phyloP scores from a whole-genome alignment of 768 basidiomycete species.

The Calocybe gangraenosa region DNA sequence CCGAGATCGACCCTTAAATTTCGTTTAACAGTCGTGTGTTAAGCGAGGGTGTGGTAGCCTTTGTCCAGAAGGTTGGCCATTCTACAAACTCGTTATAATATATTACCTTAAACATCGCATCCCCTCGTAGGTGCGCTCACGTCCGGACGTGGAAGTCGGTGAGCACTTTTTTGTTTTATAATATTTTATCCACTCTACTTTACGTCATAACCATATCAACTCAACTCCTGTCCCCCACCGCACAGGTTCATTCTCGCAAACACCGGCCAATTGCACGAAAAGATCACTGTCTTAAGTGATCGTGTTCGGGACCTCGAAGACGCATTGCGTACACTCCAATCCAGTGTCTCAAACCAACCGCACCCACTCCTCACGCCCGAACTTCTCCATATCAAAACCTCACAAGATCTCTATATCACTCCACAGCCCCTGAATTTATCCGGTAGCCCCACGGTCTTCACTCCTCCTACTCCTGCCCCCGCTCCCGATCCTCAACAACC shows the following conservation, averaged over 20 bases:
- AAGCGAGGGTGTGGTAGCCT: slow-evolving; percentile 63
- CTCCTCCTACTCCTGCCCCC: slow-evolving; percentile 1
- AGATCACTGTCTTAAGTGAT: slow-evolving; percentile 56
- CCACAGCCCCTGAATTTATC: slow-evolving; percentile 17
- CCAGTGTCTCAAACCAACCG: slow-evolving; percentile 31
- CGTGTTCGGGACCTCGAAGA: slow-evolving; percentile 65
- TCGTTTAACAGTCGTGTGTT: slow-evolving; percentile 45
- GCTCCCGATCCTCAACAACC: slow-evolving; percentile 5
- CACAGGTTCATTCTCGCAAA: slow-evolving; percentile 63
- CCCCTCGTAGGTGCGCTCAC: slow-evolving; percentile 46
- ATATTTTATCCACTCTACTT: too few relatives aligned
- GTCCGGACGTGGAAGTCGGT: slow-evolving; percentile 63
- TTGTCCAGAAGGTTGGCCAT: slow-evolving; percentile 49
- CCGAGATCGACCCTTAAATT: too few relatives aligned
- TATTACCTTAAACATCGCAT: background rate
- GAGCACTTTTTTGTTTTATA: slow-evolving; percentile 15
- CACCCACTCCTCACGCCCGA: slow-evolving; percentile 61
- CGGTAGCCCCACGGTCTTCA: background rate
- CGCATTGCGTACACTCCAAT: slow-evolving; percentile 44
- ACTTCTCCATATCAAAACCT: slow-evolving; percentile 58
- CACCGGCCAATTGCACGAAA: slow-evolving; percentile 62
- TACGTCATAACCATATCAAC: too few relatives aligned
- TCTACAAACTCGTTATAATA: background rate
- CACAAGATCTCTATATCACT: slow-evolving; percentile 56
- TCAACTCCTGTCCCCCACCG: too few relatives aligned